Conservation (phyloP, 257 asterid genomes). For the Lycium barbarum region DNA sequence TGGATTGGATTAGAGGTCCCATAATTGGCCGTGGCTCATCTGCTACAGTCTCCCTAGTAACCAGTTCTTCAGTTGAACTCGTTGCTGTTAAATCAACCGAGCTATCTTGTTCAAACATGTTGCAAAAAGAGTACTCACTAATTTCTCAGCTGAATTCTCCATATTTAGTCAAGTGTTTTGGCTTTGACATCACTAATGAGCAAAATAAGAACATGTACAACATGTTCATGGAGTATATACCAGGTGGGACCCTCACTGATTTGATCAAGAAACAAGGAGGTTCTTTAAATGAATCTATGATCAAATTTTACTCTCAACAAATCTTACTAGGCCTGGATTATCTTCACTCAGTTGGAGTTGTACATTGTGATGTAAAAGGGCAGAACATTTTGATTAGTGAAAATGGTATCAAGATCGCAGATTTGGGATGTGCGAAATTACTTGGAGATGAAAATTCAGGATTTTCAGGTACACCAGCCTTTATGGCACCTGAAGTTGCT, state of each 20-base stretch:
- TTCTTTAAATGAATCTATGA: slow-evolving; percentile 46
- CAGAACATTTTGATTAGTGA: slow-evolving; percentile 61
- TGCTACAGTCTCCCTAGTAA: slow-evolving; percentile 71
- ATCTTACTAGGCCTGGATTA: slow-evolving; percentile 64
- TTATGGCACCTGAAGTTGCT: slow-evolving; percentile 92
- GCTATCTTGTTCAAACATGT: slow-evolving; percentile 44
- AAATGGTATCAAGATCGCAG: slow-evolving; percentile 70
- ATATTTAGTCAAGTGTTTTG: slow-evolving; percentile 55
- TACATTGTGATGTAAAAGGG: slow-evolving; percentile 81
- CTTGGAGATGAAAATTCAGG: slow-evolving; percentile 28
- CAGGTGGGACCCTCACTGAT: slow-evolving; percentile 80
- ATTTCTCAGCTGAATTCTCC: slow-evolving; percentile 74
- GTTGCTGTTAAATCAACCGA: slow-evolving; percentile 79
- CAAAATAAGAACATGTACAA: slow-evolving; percentile 41
- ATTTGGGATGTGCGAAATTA: slow-evolving; percentile 73
- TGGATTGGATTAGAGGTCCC: slow-evolving; percentile 80
- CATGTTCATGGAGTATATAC: slow-evolving; percentile 72
- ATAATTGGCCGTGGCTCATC: slow-evolving; percentile 80
- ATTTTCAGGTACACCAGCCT: slow-evolving; percentile 82
- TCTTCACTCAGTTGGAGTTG: slow-evolving; percentile 60
- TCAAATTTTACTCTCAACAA: slow-evolving; percentile 48
- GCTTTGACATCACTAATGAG: slow-evolving; percentile 55
- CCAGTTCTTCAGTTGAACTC: slow-evolving; percentile 51
- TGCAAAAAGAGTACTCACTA: slow-evolving; percentile 58
- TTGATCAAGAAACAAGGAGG: slow-evolving; percentile 57